Conservation (phyloP, 371 early-diverging fungal genomes). For the Mortierella sp. region DNA sequence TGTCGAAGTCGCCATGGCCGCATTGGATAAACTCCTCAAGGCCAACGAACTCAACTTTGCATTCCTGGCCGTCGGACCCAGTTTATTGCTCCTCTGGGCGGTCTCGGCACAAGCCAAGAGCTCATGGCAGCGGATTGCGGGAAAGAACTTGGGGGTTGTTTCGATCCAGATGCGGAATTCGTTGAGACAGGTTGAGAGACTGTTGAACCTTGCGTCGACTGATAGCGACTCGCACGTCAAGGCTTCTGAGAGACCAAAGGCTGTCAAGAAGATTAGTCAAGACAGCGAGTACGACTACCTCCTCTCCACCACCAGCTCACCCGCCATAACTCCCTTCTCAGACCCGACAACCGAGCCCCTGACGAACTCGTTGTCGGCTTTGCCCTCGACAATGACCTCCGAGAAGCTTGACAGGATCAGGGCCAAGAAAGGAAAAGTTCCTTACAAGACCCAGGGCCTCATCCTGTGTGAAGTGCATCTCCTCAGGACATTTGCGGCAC, state of each 20-base stretch:
- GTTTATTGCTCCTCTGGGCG: constrained; percentile 71
- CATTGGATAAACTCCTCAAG: constrained; percentile 92
- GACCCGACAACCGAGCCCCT: constrained; percentile 7
- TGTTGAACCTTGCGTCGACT: constrained; percentile 44
- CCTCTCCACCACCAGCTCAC: constrained; percentile 4
- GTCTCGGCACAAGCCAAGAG: constrained; percentile 65
- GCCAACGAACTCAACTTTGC: constrained; percentile 98
- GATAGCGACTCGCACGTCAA: constrained; percentile 13
- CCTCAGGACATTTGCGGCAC: constrained; percentile 65
- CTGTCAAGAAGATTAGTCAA: neutral
- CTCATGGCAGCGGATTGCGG: constrained; percentile 34
- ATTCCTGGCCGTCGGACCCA: constrained; percentile 81
- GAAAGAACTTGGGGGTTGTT: constrained; percentile 39
- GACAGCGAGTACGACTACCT: constrained; percentile 28
- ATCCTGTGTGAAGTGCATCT: constrained; percentile 79
- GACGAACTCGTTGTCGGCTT: constrained; percentile 8
- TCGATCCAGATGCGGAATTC: constrained; percentile 49
- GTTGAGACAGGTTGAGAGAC: constrained; percentile 36
- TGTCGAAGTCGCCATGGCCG: constrained; percentile 91
- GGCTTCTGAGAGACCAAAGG: neutral
- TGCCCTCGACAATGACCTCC: constrained; percentile 5
- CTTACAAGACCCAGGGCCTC: constrained; percentile 78
- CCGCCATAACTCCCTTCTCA: neutral
- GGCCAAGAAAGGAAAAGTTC: constrained; percentile 58
- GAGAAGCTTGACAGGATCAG: constrained; percentile 33